Evolutionary conservation across 1,284 basidiomycete genomes (phyloP).

Genomic region (Porogramme epimiltina): DNA sequence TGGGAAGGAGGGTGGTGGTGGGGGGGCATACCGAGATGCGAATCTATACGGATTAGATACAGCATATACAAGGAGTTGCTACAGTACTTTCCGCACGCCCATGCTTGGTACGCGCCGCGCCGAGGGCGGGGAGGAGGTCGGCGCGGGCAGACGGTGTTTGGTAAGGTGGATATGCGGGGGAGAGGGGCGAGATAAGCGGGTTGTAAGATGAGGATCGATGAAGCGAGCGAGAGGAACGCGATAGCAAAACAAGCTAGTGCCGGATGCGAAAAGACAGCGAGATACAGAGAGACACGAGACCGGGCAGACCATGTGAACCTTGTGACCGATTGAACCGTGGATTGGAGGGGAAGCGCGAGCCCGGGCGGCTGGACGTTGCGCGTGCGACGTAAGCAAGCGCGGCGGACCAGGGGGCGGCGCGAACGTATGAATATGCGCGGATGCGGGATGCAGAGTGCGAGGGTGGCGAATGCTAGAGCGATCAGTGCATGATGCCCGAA

Average conservation of each 20-base stretch:
- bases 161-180: neutral
- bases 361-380: neutral
- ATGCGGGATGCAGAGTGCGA: constrained; percentile 1
- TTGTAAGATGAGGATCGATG: neutral
- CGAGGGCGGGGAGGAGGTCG: neutral
- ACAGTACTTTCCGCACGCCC: constrained; percentile 15
- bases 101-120: constrained; percentile 10
- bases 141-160: constrained; percentile 10
- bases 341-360: neutral
- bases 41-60: constrained; percentile 16
- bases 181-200: neutral
- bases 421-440: neutral
- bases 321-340: neutral
- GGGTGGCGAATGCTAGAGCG: no score
- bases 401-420: neutral
- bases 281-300: neutral
- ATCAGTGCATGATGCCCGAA: constrained; percentile 11
- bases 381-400: neutral
- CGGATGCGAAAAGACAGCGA: neutral
- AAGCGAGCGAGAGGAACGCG: neutral
- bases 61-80: constrained; percentile 16
- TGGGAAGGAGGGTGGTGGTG: no score
- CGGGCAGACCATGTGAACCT: neutral
- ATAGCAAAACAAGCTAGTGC: neutral
- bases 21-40: neutral